phyloP scores from a whole-genome alignment of 371 early-diverging fungal genomes.

The Mucor velutinosus region DNA sequence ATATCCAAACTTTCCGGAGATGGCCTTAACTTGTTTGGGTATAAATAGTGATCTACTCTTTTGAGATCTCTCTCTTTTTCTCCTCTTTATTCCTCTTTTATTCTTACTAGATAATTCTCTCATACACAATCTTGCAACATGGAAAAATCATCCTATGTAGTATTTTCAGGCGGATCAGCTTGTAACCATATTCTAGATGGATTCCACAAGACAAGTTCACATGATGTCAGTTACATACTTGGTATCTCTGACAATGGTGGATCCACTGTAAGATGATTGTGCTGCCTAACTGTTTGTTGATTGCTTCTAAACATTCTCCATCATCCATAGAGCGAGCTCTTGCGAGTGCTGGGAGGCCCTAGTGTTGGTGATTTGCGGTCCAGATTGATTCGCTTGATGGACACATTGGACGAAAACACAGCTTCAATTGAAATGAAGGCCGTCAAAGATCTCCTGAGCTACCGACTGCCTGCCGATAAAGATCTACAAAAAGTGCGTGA shows the following conservation, averaged over 20 bases:
- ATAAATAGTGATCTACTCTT: neutral
- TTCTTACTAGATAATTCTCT: neutral
- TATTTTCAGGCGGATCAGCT: conserved; percentile 77
- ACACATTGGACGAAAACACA: conserved; percentile 31
- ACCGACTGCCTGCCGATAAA: conserved; percentile 63
- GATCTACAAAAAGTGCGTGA: conserved; percentile 53
- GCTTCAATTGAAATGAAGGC: conserved; percentile 50
- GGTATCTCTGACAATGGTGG: conserved; percentile 78
- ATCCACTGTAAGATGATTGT: conserved; percentile 47
- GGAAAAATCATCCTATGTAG: conserved; percentile 35
- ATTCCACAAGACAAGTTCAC: conserved; percentile 56
- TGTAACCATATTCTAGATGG: conserved; percentile 62
- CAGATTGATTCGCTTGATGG: conserved; percentile 62
- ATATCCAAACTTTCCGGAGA: conserved; percentile 14
- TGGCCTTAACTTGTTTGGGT: conserved; percentile 10
- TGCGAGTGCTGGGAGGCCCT: conserved; percentile 72
- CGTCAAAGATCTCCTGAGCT: conserved; percentile 65
- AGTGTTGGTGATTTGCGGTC: conserved; percentile 75
- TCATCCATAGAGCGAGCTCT: conserved; percentile 53
- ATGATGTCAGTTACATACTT: conserved; percentile 69
- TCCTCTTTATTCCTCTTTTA: neutral
- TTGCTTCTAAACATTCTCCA: neutral
- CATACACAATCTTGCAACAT: neutral
- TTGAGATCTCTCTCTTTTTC: neutral
- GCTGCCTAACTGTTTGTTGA: neutral